Evolutionary conservation across 1,284 basidiomycete species (phyloP).

Genomic region (Ceraceosorus guamensis): DNA sequence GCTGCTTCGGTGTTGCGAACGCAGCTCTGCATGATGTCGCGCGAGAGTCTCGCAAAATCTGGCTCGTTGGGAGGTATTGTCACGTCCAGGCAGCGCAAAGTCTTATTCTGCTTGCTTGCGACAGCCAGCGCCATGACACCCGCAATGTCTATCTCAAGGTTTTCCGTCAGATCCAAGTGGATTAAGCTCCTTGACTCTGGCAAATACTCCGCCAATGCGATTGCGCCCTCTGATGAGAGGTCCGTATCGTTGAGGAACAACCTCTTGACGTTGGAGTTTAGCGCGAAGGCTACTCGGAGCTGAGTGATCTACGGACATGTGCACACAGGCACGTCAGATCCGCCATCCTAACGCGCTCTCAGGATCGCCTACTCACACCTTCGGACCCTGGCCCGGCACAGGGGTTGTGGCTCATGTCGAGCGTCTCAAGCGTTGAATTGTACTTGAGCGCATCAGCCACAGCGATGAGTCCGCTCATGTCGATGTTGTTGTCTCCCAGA

Average conservation of each 20-base stretch:
- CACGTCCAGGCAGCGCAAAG: constrained; percentile 84
- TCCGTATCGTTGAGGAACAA: constrained; percentile 81
- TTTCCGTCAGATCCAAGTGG: constrained; percentile 59
- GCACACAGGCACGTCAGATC: neutral
- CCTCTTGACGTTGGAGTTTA: constrained; percentile 84
- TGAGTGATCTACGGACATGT: constrained; percentile 34
- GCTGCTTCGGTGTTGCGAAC: constrained; percentile 55
- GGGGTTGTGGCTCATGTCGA: constrained; percentile 86
- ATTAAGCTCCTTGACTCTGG: constrained; percentile 79
- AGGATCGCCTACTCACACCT: constrained; percentile 56
- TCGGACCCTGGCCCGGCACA: constrained; percentile 80
- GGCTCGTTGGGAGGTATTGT: constrained; percentile 80
- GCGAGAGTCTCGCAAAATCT: constrained; percentile 62
- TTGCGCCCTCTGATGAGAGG: constrained; percentile 76
- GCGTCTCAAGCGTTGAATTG: constrained; percentile 83
- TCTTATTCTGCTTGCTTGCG: constrained; percentile 71
- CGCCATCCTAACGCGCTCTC: neutral
- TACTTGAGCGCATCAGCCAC: constrained; percentile 93
- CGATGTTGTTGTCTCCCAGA: constrained; percentile 85
- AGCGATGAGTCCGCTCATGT: constrained; percentile 67
- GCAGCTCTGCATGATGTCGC: constrained; percentile 63
- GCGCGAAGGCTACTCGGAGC: constrained; percentile 74
- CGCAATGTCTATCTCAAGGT: constrained; percentile 65
- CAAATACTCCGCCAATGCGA: constrained; percentile 90
- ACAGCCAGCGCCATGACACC: constrained; percentile 85